Evolutionary conservation across 305 asterid species (phyloP).

Genomic region (Solanum hybrid): DNA sequence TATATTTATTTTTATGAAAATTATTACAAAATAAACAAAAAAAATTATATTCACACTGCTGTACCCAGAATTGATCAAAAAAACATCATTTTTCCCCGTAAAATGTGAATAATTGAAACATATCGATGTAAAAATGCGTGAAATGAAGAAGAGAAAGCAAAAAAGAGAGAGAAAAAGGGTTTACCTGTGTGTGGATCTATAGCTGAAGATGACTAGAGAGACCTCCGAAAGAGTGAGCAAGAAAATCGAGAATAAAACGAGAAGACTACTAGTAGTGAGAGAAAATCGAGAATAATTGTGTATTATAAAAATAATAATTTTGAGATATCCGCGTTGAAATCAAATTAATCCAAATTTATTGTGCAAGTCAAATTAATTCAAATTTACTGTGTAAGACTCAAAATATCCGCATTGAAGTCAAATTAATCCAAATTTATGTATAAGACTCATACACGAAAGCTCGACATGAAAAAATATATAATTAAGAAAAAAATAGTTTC

Average conservation of each 20-base stretch:
- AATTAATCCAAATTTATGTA: neutral
- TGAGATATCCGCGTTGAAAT: neutral
- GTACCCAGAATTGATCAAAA: neutral
- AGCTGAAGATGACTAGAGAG: neutral
- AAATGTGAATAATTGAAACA: neutral
- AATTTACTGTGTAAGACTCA: neutral
- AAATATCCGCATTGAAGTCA: neutral
- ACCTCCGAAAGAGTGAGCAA: neutral
- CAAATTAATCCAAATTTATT: too few species aligned
- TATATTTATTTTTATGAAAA: neutral
- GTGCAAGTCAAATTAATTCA: neutral
- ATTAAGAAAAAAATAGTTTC: neutral
- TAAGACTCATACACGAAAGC: neutral
- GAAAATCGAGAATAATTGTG: neutral
- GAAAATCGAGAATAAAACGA: neutral
- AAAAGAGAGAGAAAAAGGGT: neutral
- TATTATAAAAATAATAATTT: neutral
- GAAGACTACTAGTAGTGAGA: neutral
- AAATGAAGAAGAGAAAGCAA: neutral
- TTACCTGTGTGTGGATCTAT: slow-evolving; percentile 3
- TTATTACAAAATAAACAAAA: neutral
- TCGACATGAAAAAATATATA: too few species aligned
- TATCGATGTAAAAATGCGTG: neutral
- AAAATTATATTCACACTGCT: neutral
- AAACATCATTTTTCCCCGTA: neutral